phyloP scores from a whole-genome alignment of 2,329 filamentous ascomycete genomes.

The Knoxdaviesia capensis region DNA sequence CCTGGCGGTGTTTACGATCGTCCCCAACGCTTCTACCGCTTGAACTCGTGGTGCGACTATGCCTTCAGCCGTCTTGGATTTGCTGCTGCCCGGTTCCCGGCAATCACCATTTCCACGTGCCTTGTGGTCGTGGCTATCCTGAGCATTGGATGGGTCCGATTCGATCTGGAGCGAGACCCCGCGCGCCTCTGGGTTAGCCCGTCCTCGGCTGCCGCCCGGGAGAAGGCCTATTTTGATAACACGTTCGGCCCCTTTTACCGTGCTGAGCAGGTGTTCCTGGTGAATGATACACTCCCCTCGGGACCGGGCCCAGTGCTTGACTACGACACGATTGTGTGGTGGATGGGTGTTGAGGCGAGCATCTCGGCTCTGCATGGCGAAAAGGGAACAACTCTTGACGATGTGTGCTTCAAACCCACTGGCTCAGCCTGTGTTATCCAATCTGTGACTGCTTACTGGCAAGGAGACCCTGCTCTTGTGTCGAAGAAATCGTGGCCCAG shows the following conservation, averaged over 20 bases:
- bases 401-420: slow-evolving; percentile 88
- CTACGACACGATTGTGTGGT: slow-evolving; percentile 82
- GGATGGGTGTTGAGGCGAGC: slow-evolving; percentile 73
- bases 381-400: slow-evolving; percentile 48
- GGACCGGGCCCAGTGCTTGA: slow-evolving; percentile 59
- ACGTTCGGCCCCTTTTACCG: slow-evolving; percentile 95
- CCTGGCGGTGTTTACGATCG: slow-evolving; percentile 53
- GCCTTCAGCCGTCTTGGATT: slow-evolving; percentile 68
- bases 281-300: slow-evolving; percentile 56
- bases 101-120: slow-evolving; percentile 58
- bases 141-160: slow-evolving; percentile 73
- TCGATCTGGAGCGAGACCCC: slow-evolving; percentile 77
- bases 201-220: slow-evolving; percentile 69
- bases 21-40: slow-evolving; percentile 56
- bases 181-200: slow-evolving; percentile 95
- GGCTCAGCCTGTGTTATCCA: slow-evolving; percentile 82
- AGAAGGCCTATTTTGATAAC: slow-evolving; percentile 83
- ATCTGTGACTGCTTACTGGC: slow-evolving; percentile 78
- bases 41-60: slow-evolving; percentile 68
- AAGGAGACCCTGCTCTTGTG: slow-evolving; percentile 40
- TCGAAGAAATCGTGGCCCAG: slow-evolving; percentile 50
- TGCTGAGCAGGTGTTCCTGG: slow-evolving; percentile 78
- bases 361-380: slow-evolving; percentile 53
- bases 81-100: slow-evolving; percentile 64
- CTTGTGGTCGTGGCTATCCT: slow-evolving; percentile 58